Conservation (phyloP, 2,329 filamentous ascomycete genomes). For the Rhynchosporium secalis region DNA sequence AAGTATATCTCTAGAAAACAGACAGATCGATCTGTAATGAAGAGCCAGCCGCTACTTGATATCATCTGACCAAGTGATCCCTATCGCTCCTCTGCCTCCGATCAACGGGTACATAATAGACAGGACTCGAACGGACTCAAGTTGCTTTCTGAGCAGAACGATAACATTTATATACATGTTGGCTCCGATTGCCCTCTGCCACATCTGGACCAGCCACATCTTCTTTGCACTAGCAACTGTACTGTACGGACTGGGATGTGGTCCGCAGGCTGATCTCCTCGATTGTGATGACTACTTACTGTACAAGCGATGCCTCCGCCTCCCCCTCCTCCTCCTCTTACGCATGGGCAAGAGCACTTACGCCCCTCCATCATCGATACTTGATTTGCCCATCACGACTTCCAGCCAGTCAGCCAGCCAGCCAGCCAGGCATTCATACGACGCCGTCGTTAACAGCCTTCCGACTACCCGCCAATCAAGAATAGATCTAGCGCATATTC, state of each 20-base stretch:
- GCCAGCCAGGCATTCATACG: constrained; percentile 14
- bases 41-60: background rate
- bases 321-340: constrained; percentile 9
- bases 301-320: constrained; percentile 22
- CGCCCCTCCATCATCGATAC: constrained; percentile 21
- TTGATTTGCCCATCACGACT: constrained; percentile 16
- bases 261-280: constrained; percentile 23
- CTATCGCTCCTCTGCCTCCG: constrained; percentile 1
- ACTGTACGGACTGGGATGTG: constrained; percentile 27
- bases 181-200: constrained; percentile 20
- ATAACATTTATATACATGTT: constrained; percentile 9
- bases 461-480: constrained; percentile 15
- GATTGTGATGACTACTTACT: constrained; percentile 11
- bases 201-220: constrained; percentile 9
- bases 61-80: constrained; percentile 14
- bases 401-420: constrained; percentile 10
- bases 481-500: constrained; percentile 11
- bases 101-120: background rate
- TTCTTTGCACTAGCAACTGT: constrained; percentile 23
- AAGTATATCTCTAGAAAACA: background rate
- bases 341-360: constrained; percentile 7
- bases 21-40: too few species aligned
- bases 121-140: background rate
- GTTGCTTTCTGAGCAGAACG: constrained; percentile 1
- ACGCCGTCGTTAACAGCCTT: constrained; percentile 19